phyloP scores from a whole-genome alignment of 179 eudicot genomes.

The Nepenthes alata region DNA sequence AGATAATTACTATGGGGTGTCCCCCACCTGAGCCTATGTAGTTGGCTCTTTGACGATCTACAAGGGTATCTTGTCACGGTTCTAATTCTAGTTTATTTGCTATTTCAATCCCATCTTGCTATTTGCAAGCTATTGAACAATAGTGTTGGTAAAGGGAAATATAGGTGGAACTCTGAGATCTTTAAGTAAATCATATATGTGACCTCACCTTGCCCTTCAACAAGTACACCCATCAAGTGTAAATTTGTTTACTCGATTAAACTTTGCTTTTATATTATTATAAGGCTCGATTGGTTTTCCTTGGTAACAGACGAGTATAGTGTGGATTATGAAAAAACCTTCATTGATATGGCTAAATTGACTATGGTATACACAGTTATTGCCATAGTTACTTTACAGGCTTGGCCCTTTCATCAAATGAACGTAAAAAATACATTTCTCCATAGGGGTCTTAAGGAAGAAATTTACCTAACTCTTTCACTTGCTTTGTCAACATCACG shows the following conservation, averaged over 20 bases:
- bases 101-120: not conserved
- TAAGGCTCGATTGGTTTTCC: not conserved
- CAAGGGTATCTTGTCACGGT: not conserved
- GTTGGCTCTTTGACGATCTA: not conserved
- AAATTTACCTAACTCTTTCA: not conserved
- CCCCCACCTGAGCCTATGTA: not conserved
- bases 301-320: not conserved
- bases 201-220: not conserved
- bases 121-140: not conserved
- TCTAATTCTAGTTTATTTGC: not conserved
- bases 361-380: not conserved
- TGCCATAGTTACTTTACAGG: not conserved
- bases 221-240: not conserved
- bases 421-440: not conserved
- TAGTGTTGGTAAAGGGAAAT: not conserved
- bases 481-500: not conserved
- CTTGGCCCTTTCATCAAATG: not conserved
- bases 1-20: too few species aligned
- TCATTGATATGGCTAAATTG: slow-evolving; percentile 5
- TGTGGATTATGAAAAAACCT: not conserved
- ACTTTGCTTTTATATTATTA: not conserved
- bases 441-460: not conserved
- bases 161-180: not conserved
- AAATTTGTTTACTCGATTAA: slow-evolving; percentile 1
- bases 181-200: not conserved